phyloP scores from a whole-genome alignment of 192 early-diverging fungal genomes.

The Coemansia sp. region DNA sequence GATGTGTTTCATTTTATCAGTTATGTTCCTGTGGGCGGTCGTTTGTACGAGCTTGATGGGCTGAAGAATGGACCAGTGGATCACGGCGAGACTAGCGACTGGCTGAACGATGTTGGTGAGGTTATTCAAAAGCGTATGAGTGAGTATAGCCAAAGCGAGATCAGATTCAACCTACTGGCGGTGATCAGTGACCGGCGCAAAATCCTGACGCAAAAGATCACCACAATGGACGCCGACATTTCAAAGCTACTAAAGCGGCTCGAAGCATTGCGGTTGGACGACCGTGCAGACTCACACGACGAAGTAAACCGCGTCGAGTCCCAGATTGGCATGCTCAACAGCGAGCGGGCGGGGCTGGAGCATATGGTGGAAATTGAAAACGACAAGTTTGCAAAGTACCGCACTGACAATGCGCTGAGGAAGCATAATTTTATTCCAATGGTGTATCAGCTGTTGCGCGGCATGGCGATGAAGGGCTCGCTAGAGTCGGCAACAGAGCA shows the following conservation, averaged over 20 bases:
- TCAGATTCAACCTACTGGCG: constrained; percentile 80
- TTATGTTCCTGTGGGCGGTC: constrained; percentile 71
- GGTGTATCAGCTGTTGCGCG: constrained; percentile 64
- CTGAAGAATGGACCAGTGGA: constrained; percentile 68
- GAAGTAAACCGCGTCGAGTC: constrained; percentile 27
- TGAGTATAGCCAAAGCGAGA: constrained; percentile 60
- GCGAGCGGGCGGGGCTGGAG: constrained; percentile 55
- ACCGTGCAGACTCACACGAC: constrained; percentile 41
- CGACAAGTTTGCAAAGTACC: constrained; percentile 61
- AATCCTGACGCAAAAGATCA: constrained; percentile 55
- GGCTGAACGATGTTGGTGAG: constrained; percentile 62
- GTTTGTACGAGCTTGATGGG: constrained; percentile 78
- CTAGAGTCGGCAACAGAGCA: constrained; percentile 55
- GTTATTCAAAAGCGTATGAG: constrained; percentile 73
- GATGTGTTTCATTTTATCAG: constrained; percentile 82
- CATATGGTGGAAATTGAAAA: constrained; percentile 62
- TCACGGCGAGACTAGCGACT: constrained; percentile 65
- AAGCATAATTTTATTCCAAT: constrained; percentile 79
- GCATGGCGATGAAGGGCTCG: constrained; percentile 59
- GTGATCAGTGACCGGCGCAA: constrained; percentile 67
- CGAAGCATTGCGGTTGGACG: constrained; percentile 35
- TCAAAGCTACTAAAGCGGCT: constrained; percentile 22
- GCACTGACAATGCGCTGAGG: constrained; percentile 66
- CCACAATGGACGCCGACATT: constrained; percentile 54
- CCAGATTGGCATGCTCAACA: constrained; percentile 47